Percentiles rank a stretch among this genome's conserved stretches.
Conservation (phyloP, 139 green algal species). For the Haematococcus lacustris region DNA sequence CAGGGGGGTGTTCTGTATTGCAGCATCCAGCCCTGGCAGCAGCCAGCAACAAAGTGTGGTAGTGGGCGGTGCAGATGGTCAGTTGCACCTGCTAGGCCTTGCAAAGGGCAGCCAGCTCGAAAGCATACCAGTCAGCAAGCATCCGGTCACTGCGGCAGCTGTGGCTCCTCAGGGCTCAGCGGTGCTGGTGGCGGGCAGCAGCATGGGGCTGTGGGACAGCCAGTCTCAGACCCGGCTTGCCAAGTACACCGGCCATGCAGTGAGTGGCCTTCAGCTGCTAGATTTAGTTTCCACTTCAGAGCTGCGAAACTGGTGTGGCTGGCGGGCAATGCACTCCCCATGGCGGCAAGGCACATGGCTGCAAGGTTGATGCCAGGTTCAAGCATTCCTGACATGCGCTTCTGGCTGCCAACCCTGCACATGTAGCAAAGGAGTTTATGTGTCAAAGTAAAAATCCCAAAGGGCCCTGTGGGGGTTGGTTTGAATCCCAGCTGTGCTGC, state of each 20-base stretch:
- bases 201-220: conserved; percentile 54
- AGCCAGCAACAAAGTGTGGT: background rate
- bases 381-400: background rate
- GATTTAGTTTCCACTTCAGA: background rate
- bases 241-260: conserved; percentile 61
- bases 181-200: conserved; percentile 40
- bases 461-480: background rate
- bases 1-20: background rate
- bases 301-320: background rate
- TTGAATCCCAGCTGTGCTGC: background rate
- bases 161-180: conserved; percentile 37
- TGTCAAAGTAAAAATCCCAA: background rate
- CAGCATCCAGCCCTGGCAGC: background rate
- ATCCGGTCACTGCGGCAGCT: background rate
- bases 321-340: background rate
- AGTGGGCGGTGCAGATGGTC: background rate
- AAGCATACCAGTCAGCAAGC: background rate
- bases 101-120: background rate
- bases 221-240: conserved; percentile 22
- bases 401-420: background rate
- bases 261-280: conserved; percentile 16
- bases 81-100: background rate
- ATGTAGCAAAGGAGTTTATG: too few species aligned
- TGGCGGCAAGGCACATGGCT: background rate
- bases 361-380: background rate